Percentiles rank a stretch among this genome's conserved stretches.
phyloP scores from a whole-genome alignment of 2,329 filamentous ascomycete genomes.

The Teratosphaeria destructans region DNA sequence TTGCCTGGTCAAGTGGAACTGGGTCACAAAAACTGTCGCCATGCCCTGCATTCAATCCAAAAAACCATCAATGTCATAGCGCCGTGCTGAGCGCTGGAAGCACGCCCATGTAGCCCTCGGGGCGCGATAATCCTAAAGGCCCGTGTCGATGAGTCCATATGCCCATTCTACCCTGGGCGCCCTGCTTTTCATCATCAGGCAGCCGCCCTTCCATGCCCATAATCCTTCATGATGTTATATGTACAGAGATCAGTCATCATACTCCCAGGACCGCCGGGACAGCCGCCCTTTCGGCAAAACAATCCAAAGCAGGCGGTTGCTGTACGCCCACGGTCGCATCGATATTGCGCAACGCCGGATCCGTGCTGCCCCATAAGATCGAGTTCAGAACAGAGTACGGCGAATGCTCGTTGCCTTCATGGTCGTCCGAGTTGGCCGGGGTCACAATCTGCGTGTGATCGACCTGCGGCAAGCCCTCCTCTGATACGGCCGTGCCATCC shows the following conservation, averaged over 20 bases:
- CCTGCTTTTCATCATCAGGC: not conserved
- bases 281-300: not conserved
- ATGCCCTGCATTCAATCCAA: not conserved
- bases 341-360: not conserved
- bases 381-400: conserved; percentile 41
- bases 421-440: conserved; percentile 17
- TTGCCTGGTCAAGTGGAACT: too few relatives aligned
- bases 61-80: not conserved
- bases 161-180: not conserved
- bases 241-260: not conserved
- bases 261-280: not conserved
- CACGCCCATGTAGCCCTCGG: not conserved
- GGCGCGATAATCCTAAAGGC: not conserved
- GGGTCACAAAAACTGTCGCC: too few relatives aligned
- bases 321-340: not conserved
- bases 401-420: conserved; percentile 29
- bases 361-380: conserved; percentile 28
- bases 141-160: not conserved
- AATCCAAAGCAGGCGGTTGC: not conserved
- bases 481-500: conserved; percentile 1
- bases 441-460: conserved; percentile 18
- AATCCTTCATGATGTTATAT: not conserved
- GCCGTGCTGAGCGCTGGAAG: not conserved
- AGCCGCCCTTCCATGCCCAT: not conserved
- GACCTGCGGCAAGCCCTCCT: conserved; percentile 9